Evolutionary conservation across 2,329 filamentous ascomycete genomes (phyloP), one percentile per base, ranked within the genome.

Genomic region (Microdochium paspali): DNA sequence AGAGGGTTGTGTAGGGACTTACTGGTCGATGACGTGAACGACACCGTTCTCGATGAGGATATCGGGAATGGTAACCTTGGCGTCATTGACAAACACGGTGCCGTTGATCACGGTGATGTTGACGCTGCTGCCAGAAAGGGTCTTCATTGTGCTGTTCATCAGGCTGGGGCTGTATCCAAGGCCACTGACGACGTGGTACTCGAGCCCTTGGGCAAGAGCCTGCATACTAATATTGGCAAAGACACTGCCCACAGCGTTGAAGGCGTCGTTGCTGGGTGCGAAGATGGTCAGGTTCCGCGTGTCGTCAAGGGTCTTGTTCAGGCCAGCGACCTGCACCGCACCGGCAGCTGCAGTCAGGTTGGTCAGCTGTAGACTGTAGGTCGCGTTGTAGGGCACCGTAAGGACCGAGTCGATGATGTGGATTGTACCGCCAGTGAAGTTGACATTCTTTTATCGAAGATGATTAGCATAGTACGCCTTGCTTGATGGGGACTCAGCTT

Each of bases 101-200:
- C 66, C 69, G 44, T 68, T 61, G 44, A 66, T 54, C 5, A 72
- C 59, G 3, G 61, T 64, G 44, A 80, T 65, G 13, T 63, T 71
- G 4, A 79, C 50, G 42, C 66, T 64, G 12, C 70, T 69, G 28
- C 78, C 74, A 4, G 73, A 58, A 3, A 68, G 67, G 13, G 42
- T 44, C 39, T 61, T 35, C 5, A 56, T 61, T 0, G 52, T 47
- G 9, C 3, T 18, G 35, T 66, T 64, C 9, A 49, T 48, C 2
- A 69, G 65, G 4, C 56, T 52, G 5, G 51, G 60, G 44, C 71
- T 75, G 64, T 84, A 85, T 47, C 66, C 66, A 1, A 82, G 70
- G 43, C 72, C 73, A 43, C 70, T 68, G 42, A 87, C 64, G 46
- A 86, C 71, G 59, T 88, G 84, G 64, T 87, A 87, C 24, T 70